Conservation (phyloP, 768 basidiomycete species). For the Leccinum arenicola region DNA sequence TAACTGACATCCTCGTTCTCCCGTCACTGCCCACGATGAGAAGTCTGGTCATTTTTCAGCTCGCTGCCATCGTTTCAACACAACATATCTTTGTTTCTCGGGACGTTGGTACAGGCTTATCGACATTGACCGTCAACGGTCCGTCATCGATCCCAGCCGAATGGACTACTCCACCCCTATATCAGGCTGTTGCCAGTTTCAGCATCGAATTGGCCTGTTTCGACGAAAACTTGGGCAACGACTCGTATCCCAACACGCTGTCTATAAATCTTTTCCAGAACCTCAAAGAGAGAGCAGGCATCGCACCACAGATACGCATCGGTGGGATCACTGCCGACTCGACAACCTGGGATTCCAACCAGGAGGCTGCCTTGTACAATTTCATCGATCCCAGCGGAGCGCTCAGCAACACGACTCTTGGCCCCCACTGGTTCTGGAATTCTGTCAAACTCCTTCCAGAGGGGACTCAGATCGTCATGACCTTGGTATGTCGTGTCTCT, state of each 20-base stretch:
- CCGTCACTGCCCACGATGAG: conserved; percentile 11
- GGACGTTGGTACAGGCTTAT: neutral
- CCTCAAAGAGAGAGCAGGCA: conserved; percentile 42
- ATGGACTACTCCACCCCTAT: conserved; percentile 40
- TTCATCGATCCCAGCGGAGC: conserved; percentile 43
- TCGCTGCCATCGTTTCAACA: conserved; percentile 9
- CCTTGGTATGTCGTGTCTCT: conserved; percentile 33
- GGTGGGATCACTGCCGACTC: conserved; percentile 57
- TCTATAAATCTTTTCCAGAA: conserved; percentile 46
- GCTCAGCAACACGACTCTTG: conserved; percentile 50
- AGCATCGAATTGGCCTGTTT: conserved; percentile 56
- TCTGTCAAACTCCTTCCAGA: conserved; percentile 42
- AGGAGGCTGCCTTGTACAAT: conserved; percentile 33
- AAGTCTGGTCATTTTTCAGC: neutral
- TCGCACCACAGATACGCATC: conserved; percentile 46
- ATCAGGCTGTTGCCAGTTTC: conserved; percentile 49
- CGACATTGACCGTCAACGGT: conserved; percentile 37
- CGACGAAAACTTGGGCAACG: conserved; percentile 48
- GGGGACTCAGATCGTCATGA: conserved; percentile 47
- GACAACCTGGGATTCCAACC: conserved; percentile 45
- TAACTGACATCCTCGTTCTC: neutral
- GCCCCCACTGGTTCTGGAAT: conserved; percentile 45
- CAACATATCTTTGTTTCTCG: conserved; percentile 9
- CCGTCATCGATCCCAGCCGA: conserved; percentile 40
- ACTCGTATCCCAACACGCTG: conserved; percentile 39